Evolutionary conservation across 192 early-diverging fungal species (phyloP).

Genomic region (Backusella australiensis): DNA sequence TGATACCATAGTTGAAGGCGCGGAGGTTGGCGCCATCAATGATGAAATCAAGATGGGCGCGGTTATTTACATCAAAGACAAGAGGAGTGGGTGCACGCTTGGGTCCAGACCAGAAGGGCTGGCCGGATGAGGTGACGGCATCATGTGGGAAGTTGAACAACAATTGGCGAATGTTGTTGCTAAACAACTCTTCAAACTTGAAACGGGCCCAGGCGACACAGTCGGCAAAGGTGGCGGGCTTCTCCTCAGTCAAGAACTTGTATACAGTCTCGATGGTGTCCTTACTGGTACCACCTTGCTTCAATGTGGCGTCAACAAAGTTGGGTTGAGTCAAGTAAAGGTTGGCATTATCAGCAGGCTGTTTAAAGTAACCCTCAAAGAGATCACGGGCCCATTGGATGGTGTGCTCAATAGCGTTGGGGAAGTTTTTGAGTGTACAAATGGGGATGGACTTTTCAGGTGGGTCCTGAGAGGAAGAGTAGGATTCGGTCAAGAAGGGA

Average conservation of each 20-base stretch:
- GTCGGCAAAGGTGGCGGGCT: constrained; percentile 85
- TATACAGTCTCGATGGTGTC: constrained; percentile 77
- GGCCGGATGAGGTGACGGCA: constrained; percentile 83
- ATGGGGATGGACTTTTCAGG: constrained; percentile 94
- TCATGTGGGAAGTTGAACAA: constrained; percentile 97
- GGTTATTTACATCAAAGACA: constrained; percentile 73
- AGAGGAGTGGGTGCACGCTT: constrained; percentile 91
- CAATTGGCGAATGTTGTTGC: constrained; percentile 92
- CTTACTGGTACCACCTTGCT: constrained; percentile 76
- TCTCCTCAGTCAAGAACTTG: constrained; percentile 73
- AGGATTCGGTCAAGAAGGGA: constrained; percentile 95
- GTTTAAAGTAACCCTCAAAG: constrained; percentile 92
- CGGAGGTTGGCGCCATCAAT: constrained; percentile 89
- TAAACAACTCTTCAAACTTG: constrained; percentile 91
- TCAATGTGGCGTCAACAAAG: constrained; percentile 73
- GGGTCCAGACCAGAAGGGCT: constrained; percentile 95
- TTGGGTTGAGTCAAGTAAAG: constrained; percentile 84
- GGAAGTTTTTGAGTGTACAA: constrained; percentile 91
- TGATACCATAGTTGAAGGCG: constrained; percentile 95
- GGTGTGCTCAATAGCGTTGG: constrained; percentile 84
- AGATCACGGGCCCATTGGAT: constrained; percentile 96
- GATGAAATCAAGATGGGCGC: constrained; percentile 85
- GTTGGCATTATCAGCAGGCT: constrained; percentile 95
- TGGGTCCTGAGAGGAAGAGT: constrained; percentile 97
- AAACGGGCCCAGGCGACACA: constrained; percentile 91